Conservation (phyloP, 768 basidiomycete genomes). For the Hygrocybe punicea region DNA sequence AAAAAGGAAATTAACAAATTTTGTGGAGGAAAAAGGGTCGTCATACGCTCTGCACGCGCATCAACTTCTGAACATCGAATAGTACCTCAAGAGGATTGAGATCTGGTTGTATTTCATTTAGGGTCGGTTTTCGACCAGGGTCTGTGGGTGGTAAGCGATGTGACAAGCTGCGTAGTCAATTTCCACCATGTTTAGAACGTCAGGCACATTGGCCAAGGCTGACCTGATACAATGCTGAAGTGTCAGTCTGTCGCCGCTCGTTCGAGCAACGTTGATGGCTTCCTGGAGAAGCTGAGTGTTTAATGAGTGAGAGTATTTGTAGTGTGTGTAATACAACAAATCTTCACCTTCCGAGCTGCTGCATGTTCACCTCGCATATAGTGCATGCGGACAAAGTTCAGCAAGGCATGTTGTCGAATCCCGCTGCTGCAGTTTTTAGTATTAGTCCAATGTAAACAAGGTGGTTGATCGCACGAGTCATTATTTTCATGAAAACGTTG, state of each 20-base stretch:
- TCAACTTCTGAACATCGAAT: slow-evolving; percentile 72
- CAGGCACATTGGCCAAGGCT: slow-evolving; percentile 4
- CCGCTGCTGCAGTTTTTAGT: slow-evolving; percentile 45
- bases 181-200: neutral
- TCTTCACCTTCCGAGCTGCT: slow-evolving; percentile 61
- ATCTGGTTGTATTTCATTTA: slow-evolving; percentile 75
- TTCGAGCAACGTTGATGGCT: slow-evolving; percentile 74
- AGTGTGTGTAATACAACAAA: neutral
- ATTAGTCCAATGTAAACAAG: neutral
- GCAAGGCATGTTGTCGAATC: slow-evolving; percentile 72
- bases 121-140: slow-evolving; percentile 44
- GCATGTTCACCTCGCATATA: slow-evolving; percentile 64
- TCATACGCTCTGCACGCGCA: slow-evolving; percentile 60
- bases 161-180: slow-evolving; percentile 48
- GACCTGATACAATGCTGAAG: slow-evolving; percentile 80
- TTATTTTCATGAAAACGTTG: slow-evolving; percentile 77
- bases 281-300: slow-evolving; percentile 60
- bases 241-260: slow-evolving; percentile 64
- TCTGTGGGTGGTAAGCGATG: slow-evolving; percentile 62
- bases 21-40: neutral
- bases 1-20: neutral
- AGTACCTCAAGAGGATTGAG: slow-evolving; percentile 74
- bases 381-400: slow-evolving; percentile 76
- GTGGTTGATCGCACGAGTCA: slow-evolving; percentile 59
- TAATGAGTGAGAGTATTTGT: slow-evolving; percentile 7